Evolutionary conservation across 1,284 basidiomycete species (phyloP), one percentile per base, ranked within the genome.

Genomic region (Pisolithus thermaeus): DNA sequence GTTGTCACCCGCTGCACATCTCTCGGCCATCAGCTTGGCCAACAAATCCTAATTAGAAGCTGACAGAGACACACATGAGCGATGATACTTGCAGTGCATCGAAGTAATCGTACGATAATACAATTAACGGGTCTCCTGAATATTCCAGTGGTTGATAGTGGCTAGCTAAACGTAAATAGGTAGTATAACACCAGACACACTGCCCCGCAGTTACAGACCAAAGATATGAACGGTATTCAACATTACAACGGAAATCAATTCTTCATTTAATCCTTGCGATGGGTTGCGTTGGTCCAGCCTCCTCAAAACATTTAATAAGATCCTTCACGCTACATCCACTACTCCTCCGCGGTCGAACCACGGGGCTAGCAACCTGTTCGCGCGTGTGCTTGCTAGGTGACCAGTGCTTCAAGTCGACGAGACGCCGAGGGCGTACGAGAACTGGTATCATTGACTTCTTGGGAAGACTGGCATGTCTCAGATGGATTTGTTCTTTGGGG

Each of bases 311-410:
- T 61, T 68, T 73, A 45, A 87, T 78, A 50, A 89, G 64, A 48
- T 88, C 85, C 65, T 76, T 84, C 48, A 89, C 86, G 58, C 84
- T 87, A 49, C 75, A 73, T 12, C 75, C 76, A 57, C 84, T 86
- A 53, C 77, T 80, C 59, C 62, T 54, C 6, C 43, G 51, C 18
- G 25, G 23, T 25, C 18, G 44, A 40, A 42, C 43, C 4, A 20
- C 12, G 5, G 28, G 16, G 12, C 12, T 4, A 35, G 22, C 6
- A 22, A 32, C 28, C 46, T 52, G 30, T 43, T 7, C 23, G 9
- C 41, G 18, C 8, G 41, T 7, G 25, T 43, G 25, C 14, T 59
- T 67, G 22, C 37, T 53, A 14, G 66, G 72, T 12, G 74, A 72
- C 3, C 77, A 68, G 37, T 76, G 80, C 43, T 79, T 73, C 46